phyloP scores from a whole-genome alignment of 306 rosid genomes.

The Neltuma alba region DNA sequence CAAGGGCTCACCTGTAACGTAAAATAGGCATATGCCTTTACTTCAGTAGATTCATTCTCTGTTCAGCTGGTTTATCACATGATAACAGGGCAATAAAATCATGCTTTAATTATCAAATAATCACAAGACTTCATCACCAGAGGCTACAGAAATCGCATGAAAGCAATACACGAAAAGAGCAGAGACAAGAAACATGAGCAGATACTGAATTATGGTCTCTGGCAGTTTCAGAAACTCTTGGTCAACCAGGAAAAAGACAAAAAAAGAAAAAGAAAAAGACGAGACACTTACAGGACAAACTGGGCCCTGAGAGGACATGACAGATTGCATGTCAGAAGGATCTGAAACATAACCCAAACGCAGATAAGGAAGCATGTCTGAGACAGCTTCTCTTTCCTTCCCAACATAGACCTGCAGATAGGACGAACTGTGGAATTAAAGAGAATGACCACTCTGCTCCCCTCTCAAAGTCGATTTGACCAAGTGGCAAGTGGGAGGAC shows the following conservation, averaged over 20 bases:
- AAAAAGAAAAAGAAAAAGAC: no score
- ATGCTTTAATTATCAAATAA: not conserved
- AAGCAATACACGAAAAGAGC: conserved; percentile 25
- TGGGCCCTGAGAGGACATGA: conserved; percentile 96
- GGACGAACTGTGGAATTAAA: conserved; percentile 31
- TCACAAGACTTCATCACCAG: conserved; percentile 10
- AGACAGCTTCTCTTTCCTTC: conserved; percentile 83
- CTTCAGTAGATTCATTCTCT: conserved; percentile 23
- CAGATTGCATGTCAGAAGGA: conserved; percentile 95
- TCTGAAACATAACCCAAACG: conserved; percentile 95
- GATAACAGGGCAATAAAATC: conserved; percentile 9
- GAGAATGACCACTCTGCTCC: conserved; percentile 19
- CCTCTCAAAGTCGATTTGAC: no score
- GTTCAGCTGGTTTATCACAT: not conserved
- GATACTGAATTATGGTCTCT: conserved; percentile 23
- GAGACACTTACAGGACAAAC: conserved; percentile 81
- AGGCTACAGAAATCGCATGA: conserved; percentile 27
- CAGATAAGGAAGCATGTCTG: conserved; percentile 87
- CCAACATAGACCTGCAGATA: conserved; percentile 67
- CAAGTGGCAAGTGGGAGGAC: no score
- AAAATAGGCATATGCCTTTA: conserved; percentile 31
- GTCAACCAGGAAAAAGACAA: not conserved
- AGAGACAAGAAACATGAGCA: conserved; percentile 21
- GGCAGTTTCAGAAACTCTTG: conserved; percentile 28
- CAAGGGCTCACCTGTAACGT: conserved; percentile 80